These are phyloP conservation scores for Backusella circina DNA, from an alignment of 192 early-diverging fungal species.

Conservation along the genomic window DNA sequence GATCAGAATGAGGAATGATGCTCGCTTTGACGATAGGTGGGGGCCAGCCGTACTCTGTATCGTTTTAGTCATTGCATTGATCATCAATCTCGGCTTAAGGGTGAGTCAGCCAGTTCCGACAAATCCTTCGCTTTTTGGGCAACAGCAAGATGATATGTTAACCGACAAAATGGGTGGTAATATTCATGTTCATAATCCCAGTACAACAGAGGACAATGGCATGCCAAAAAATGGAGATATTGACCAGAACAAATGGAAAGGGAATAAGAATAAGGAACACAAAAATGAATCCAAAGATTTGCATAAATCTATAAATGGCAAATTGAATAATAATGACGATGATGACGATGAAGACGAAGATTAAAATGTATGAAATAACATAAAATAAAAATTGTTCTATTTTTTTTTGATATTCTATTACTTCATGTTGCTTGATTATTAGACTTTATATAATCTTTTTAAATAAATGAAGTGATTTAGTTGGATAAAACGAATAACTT, in stretches of 20 bases:
- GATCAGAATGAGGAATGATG: conserved; percentile 5
- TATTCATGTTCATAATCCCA: neutral
- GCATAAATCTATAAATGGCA: neutral
- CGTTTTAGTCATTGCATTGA: conserved; percentile 19
- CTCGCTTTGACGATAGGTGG: conserved; percentile 24
- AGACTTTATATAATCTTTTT: neutral
- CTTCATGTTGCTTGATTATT: neutral
- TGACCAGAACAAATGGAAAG: neutral
- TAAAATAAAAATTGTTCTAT: neutral
- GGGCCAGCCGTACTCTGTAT: conserved; percentile 29
- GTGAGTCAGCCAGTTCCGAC: neutral
- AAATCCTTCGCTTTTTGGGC: neutral
- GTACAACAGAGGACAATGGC: neutral
- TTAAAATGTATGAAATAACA: neutral
- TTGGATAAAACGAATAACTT: neutral
- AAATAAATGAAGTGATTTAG: too few relatives aligned
- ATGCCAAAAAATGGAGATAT: neutral
- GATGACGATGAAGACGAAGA: neutral
- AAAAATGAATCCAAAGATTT: neutral
- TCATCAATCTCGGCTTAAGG: conserved; percentile 25
- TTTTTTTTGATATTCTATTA: neutral
- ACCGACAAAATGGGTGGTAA: neutral
- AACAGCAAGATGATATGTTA: neutral
- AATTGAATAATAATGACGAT: neutral
- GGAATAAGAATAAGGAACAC: neutral